Percentiles rank a stretch among this genome's conserved stretches.
Evolutionary conservation across 768 basidiomycete genomes (phyloP).

Genomic region (Pleurotus citrinopileatus): DNA sequence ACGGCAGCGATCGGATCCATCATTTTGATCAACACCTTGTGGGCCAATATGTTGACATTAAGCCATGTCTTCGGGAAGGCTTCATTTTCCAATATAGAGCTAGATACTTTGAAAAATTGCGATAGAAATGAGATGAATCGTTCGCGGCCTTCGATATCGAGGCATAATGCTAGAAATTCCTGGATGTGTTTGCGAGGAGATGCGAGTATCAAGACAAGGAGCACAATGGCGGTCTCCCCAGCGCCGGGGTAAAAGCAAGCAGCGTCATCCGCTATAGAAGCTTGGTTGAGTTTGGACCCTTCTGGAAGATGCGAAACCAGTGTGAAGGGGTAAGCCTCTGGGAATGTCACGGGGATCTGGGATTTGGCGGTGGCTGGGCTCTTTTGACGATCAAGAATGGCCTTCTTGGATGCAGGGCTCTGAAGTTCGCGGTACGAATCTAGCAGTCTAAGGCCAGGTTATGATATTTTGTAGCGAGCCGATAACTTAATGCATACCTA

Average conservation of each 20-base stretch:
- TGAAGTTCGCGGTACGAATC: constrained; percentile 88
- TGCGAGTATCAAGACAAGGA: constrained; percentile 79
- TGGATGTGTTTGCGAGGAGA: constrained; percentile 75
- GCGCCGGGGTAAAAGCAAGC: constrained; percentile 67
- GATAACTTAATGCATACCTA: constrained; percentile 45
- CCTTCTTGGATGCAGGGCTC: constrained; percentile 58
- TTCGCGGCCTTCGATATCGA: constrained; percentile 89
- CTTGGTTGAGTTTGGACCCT: constrained; percentile 38
- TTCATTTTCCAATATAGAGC: constrained; percentile 80
- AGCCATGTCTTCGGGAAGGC: constrained; percentile 92
- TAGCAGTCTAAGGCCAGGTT: constrained; percentile 51
- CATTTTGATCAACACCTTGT: constrained; percentile 85
- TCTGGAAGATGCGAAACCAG: constrained; percentile 69
- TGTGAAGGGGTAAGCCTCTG: constrained; percentile 91
- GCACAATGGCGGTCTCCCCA: constrained; percentile 84
- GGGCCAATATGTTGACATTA: constrained; percentile 85
- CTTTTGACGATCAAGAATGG: constrained; percentile 63
- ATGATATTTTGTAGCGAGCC: background rate
- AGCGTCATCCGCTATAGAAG: constrained; percentile 43
- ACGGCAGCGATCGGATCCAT: constrained; percentile 78
- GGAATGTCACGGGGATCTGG: constrained; percentile 77
- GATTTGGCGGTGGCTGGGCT: constrained; percentile 57
- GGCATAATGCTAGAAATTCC: constrained; percentile 71
- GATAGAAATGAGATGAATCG: constrained; percentile 68
- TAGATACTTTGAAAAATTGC: constrained; percentile 77